These are phyloP conservation scores for Fusarium avenaceum DNA, from an alignment of 2,329 filamentous ascomycete genomes.

Conservation along the genomic window DNA sequence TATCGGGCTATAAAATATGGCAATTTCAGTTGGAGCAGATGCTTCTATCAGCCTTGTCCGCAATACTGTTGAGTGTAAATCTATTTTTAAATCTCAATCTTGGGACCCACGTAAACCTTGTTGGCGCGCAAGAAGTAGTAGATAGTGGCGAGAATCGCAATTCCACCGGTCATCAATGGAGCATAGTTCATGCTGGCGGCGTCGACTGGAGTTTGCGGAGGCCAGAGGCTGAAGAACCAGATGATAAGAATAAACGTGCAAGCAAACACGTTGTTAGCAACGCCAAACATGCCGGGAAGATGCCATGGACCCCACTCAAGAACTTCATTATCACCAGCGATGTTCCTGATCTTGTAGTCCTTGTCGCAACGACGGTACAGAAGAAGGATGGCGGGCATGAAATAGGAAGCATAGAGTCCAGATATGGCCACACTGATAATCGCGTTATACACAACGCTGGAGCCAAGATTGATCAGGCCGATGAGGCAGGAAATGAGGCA, in stretches of 20 bases:
- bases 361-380: constrained; percentile 45
- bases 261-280: constrained; percentile 66
- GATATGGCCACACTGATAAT: constrained; percentile 44
- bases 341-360: constrained; percentile 40
- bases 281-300: constrained; percentile 64
- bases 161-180: constrained; percentile 58
- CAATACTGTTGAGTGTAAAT: not conserved
- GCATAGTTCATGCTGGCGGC: constrained; percentile 61
- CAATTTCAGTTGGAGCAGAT: not conserved
- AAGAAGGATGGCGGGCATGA: constrained; percentile 40
- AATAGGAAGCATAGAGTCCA: constrained; percentile 42
- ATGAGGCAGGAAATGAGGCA: constrained; percentile 43
- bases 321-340: constrained; percentile 31
- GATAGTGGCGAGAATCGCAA: constrained; percentile 58
- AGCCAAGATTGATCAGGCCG: constrained; percentile 44
- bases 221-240: constrained; percentile 69
- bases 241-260: constrained; percentile 66
- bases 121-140: constrained; percentile 61
- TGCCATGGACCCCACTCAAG: constrained; percentile 68
- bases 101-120: constrained; percentile 60
- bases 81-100: constrained; percentile 39
- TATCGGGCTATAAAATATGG: not conserved
- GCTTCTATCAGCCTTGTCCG: not conserved
- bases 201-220: constrained; percentile 45
- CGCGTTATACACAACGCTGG: constrained; percentile 43